These are phyloP conservation scores for Aspergillus intermedius DNA, from an alignment of 2,329 filamentous ascomycete genomes.

Conservation along the genomic window DNA sequence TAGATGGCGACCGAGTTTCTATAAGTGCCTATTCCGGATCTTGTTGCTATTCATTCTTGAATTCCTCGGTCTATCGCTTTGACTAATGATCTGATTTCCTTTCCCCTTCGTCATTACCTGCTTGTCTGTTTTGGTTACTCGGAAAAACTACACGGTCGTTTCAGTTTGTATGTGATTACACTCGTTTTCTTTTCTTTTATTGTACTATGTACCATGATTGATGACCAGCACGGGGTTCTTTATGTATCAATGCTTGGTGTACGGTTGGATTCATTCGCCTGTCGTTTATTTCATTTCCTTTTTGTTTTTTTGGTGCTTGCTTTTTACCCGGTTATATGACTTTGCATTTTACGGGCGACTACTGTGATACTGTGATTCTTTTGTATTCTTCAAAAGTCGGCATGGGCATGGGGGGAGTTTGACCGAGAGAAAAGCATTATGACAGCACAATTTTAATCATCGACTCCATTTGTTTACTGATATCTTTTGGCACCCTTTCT, in stretches of 20 bases:
- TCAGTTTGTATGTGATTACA: not conserved
- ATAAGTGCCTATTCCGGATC: not conserved
- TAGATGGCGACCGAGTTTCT: not conserved
- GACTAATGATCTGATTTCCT: not conserved
- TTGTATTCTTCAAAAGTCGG: slow-evolving; percentile 6
- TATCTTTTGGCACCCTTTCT: slow-evolving; percentile 11
- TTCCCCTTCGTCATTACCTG: not conserved
- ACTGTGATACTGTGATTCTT: slow-evolving; percentile 11
- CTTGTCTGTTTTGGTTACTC: too few relatives aligned
- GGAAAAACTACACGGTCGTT: too few relatives aligned
- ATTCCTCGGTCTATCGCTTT: not conserved
- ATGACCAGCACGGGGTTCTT: slow-evolving; percentile 8
- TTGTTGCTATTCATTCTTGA: not conserved
- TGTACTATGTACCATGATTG: slow-evolving; percentile 6
- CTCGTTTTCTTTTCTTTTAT: not conserved
- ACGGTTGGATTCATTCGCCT: slow-evolving; percentile 6
- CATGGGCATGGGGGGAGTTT: slow-evolving; percentile 16
- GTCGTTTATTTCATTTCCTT: slow-evolving; percentile 5
- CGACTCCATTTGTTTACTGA: slow-evolving; percentile 8
- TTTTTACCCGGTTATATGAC: slow-evolving; percentile 1
- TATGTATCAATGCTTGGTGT: slow-evolving; percentile 9
- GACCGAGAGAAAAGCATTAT: slow-evolving; percentile 12
- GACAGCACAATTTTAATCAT: slow-evolving; percentile 13
- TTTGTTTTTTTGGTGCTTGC: slow-evolving; percentile 1
- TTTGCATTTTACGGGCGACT: slow-evolving; percentile 6